Evolutionary conservation across 2,329 filamentous ascomycete species (phyloP), one percentile per base, ranked within the genome.

Genomic region (Pyricularia sp.): DNA sequence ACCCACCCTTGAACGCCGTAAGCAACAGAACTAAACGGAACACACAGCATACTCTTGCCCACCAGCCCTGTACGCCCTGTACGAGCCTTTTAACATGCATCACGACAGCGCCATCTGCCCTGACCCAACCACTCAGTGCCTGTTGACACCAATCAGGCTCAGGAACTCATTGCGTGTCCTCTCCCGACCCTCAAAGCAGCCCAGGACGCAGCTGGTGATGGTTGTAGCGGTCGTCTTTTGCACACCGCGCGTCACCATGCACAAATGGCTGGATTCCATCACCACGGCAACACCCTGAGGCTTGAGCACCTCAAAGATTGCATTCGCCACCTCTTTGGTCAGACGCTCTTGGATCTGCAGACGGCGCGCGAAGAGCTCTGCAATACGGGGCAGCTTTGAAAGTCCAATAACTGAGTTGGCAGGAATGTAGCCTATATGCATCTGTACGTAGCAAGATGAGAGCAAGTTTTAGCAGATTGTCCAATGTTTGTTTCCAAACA

Each of bases 221-320:
- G 94, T 97, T 22, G 85, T 89, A 63, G 90, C 88, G 55, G 83
- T 85, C 0, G 91, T 92, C 81, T 99, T 97, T 74, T 97, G 86
- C 10, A 99, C 93, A n/a, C 94, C 94, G 61, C 94, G 86, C 93
- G 97, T 97, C 19, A 96, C 92, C 93, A 97, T 99, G 81, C 94
- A 99, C 61, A 97, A 80, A 78, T 99, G 94, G 72, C 87, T 93
- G 16, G 91, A 96, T 73, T 99, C 94, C 88, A 99, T 96, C 66
- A 99, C 93, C 2, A 99, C 94, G 24, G 91, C 93, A 1, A 99
- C 93, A 61, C 94, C 94, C 73, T 96, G 91, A 2, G 94, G 94
- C 74, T 96, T 89, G 62, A 99, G 82, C 13, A 97, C 88, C 72
- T 97, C 93, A 74, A 92, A 92, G 68, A 99, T 88, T 19, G 94